Conservation (phyloP, 2,329 filamentous ascomycete species). For the Pseudogymnoascus sp. region DNA sequence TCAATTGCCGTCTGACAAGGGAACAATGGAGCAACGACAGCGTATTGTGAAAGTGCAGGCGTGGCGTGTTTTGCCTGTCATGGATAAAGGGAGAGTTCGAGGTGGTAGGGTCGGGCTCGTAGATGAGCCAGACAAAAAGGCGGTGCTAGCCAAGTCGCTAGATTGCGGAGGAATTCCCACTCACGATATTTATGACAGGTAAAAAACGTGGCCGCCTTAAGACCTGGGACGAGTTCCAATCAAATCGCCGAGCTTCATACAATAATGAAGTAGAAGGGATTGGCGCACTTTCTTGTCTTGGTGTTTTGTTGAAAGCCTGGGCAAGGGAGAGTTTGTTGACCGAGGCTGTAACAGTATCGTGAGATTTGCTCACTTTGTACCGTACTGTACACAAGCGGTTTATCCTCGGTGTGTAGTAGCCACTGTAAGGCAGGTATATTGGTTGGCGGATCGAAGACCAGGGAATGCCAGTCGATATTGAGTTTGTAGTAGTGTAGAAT, state of each 20-base stretch:
- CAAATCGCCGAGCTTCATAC: background rate
- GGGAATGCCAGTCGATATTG: background rate
- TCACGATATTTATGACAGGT: background rate
- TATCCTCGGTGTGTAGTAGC: background rate
- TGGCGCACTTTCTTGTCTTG: background rate
- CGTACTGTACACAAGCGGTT: background rate
- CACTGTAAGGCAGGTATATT: background rate
- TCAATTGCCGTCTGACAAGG: background rate
- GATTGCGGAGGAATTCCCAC: background rate
- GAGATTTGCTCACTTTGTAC: background rate
- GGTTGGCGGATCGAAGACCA: background rate
- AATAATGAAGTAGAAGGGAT: background rate
- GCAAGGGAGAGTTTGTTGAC: background rate
- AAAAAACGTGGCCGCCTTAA: background rate
- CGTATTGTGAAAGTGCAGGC: conserved; percentile 3
- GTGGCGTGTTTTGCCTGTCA: background rate
- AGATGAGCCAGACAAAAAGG: background rate
- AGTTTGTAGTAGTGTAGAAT: background rate
- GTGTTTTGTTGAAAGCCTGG: background rate
- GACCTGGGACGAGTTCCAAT: background rate
- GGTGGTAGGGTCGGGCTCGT: background rate
- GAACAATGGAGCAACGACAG: background rate
- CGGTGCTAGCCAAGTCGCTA: background rate
- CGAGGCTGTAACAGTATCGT: background rate
- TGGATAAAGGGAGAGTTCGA: background rate